Percentiles rank a stretch among this genome's conserved stretches.
Conservation (phyloP, 208 protist species). For the Herpetomonas tarakana region DNA sequence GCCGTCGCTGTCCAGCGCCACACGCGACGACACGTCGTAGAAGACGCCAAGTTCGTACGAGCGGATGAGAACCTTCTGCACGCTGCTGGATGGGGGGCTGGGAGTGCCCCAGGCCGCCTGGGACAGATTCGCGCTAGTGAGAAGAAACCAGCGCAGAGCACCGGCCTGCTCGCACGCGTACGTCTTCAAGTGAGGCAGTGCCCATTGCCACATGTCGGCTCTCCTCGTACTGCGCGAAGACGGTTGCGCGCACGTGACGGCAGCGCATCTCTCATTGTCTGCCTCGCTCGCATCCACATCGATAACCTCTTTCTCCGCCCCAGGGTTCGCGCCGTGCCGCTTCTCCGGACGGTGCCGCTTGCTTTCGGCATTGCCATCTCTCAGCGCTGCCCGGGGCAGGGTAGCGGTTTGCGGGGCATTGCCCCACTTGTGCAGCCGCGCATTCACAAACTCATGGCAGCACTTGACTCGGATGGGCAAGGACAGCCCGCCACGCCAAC, state of each 20-base stretch:
- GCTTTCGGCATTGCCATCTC: no score
- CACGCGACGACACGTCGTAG: slow-evolving; percentile 40
- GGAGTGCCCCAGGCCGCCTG: slow-evolving; percentile 79
- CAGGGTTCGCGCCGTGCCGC: background rate
- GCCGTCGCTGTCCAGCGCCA: slow-evolving; percentile 2
- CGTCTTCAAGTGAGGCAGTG: slow-evolving; percentile 85
- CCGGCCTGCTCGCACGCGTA: slow-evolving; percentile 53
- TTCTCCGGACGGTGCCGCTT: background rate
- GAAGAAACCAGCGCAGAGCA: slow-evolving; percentile 57
- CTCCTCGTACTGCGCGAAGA: background rate
- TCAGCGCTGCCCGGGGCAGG: no score
- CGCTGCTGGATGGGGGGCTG: background rate
- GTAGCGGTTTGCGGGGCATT: no score
- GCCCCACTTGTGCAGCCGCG: slow-evolving; percentile 70
- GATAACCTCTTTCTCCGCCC: background rate
- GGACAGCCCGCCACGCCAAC: slow-evolving; percentile 70
- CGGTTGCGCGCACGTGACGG: background rate
- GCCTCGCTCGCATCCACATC: background rate
- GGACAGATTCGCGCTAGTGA: slow-evolving; percentile 86
- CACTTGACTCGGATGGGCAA: slow-evolving; percentile 50
- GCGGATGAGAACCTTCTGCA: slow-evolving; percentile 29
- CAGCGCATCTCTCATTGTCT: slow-evolving; percentile 1
- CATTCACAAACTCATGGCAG: slow-evolving; percentile 67
- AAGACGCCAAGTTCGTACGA: slow-evolving; percentile 90
- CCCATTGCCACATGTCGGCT: slow-evolving; percentile 10